Percentiles rank a stretch among this genome's conserved stretches.
phyloP scores from a whole-genome alignment of 495 filamentous ascomycete species.

The Venustampulla echinocandica region DNA sequence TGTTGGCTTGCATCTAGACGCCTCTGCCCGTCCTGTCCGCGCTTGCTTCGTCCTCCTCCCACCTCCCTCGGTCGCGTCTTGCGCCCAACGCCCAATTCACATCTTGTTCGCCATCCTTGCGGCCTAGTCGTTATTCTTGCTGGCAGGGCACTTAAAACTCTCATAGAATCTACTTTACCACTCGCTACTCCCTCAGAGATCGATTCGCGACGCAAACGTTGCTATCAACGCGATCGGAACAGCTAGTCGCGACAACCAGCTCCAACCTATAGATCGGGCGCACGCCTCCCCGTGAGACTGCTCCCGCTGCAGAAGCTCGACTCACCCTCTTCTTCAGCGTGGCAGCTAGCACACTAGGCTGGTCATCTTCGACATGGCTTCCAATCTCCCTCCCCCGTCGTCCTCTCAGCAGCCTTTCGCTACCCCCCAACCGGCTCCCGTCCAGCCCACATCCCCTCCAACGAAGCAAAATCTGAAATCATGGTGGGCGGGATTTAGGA shows the following conservation, averaged over 20 bases:
- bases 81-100: slow-evolving; percentile 8
- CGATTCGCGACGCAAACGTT: too few relatives aligned
- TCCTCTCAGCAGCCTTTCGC: slow-evolving; percentile 21
- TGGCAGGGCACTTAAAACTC: too few relatives aligned
- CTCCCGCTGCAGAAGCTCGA: too few relatives aligned
- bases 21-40: background rate
- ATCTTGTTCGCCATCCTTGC: background rate
- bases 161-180: too few relatives aligned
- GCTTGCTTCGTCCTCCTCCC: slow-evolving; percentile 8
- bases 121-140: too few relatives aligned
- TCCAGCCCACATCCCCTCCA: slow-evolving; percentile 43
- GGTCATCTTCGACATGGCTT: slow-evolving; percentile 9
- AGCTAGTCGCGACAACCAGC: too few relatives aligned
- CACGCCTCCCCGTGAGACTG: too few relatives aligned
- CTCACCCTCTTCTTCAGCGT: too few relatives aligned
- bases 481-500: slow-evolving; percentile 88
- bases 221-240: too few relatives aligned
- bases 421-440: slow-evolving; percentile 19
- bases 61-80: slow-evolving; percentile 17
- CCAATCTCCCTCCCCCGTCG: slow-evolving; percentile 14
- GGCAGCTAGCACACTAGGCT: slow-evolving; percentile 3
- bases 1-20: too few relatives aligned
- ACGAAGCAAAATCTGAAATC: slow-evolving; percentile 69
- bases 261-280: too few relatives aligned
- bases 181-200: too few relatives aligned